phyloP scores from a whole-genome alignment of 2,329 filamentous ascomycete species.

The Drechslerella dactyloides region DNA sequence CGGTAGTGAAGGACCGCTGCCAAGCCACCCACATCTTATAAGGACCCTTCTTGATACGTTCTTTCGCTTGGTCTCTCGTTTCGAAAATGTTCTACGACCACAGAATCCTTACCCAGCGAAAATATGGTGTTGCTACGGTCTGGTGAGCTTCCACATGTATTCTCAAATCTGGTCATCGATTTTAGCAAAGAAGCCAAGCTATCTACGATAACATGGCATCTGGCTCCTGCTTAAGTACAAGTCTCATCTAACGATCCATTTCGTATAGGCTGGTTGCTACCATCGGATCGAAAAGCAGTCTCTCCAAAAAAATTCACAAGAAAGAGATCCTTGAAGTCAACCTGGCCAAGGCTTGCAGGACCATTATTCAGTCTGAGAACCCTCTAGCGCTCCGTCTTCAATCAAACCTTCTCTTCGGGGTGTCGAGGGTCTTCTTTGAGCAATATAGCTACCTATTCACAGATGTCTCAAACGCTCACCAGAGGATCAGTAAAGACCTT shows the following conservation, averaged over 20 bases:
- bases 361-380: constrained; percentile 82
- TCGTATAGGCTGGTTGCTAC: constrained; percentile 83
- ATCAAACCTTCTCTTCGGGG: constrained; percentile 72
- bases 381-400: constrained; percentile 90
- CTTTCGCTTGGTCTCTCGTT: background rate
- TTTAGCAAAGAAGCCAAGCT: background rate
- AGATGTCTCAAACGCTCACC: constrained; percentile 77
- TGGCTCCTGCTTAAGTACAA: too few species aligned
- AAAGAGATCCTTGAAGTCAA: constrained; percentile 90
- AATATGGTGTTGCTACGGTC: constrained; percentile 92
- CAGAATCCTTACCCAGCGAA: constrained; percentile 74
- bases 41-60: background rate
- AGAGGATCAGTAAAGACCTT: constrained; percentile 64
- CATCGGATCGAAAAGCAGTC: constrained; percentile 73
- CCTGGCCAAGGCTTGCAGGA: constrained; percentile 82
- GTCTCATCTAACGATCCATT: too few species aligned
- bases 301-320: constrained; percentile 73
- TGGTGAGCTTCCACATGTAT: constrained; percentile 67
- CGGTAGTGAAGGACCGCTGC: too few species aligned
- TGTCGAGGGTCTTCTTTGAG: constrained; percentile 74
- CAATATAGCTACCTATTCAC: constrained; percentile 85
- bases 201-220: background rate
- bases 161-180: background rate
- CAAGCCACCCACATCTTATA: constrained; percentile 5
- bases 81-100: constrained; percentile 55